Conservation (phyloP, 495 filamentous ascomycete genomes). For the Podospora tetraspora region DNA sequence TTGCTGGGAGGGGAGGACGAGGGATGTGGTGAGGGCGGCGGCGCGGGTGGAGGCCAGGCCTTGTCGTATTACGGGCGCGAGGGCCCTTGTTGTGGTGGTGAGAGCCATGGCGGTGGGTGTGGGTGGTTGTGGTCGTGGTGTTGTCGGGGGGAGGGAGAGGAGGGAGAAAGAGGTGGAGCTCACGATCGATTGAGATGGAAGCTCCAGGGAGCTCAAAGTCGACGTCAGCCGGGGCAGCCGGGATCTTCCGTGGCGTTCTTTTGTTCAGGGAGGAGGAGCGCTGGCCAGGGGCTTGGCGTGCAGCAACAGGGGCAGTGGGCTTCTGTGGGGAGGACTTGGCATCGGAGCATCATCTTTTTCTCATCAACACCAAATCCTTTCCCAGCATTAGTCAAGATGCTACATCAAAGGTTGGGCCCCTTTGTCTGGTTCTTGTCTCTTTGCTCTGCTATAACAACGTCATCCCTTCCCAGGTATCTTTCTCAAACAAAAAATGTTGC, state of each 20-base stretch:
- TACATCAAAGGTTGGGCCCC: neutral
- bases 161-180: neutral
- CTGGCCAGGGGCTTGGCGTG: neutral
- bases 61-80: conserved; percentile 29
- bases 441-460: no score
- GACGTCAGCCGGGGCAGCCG: neutral
- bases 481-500: neutral
- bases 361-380: neutral
- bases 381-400: neutral
- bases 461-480: neutral
- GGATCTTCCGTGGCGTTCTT: neutral
- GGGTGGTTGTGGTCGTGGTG: neutral
- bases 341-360: neutral
- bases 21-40: conserved; percentile 14
- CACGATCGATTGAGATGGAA: neutral
- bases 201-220: neutral
- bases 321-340: neutral
- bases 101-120: conserved; percentile 27
- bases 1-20: neutral
- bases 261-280: neutral
- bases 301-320: neutral
- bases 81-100: conserved; percentile 28
- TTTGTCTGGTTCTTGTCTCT: neutral
- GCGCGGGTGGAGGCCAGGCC: conserved; percentile 12
- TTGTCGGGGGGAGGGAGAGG: neutral